Base-by-base conservation (phyloP, 2,329 filamentous ascomycete genomes). In the Clarireedia hainanense region DNA sequence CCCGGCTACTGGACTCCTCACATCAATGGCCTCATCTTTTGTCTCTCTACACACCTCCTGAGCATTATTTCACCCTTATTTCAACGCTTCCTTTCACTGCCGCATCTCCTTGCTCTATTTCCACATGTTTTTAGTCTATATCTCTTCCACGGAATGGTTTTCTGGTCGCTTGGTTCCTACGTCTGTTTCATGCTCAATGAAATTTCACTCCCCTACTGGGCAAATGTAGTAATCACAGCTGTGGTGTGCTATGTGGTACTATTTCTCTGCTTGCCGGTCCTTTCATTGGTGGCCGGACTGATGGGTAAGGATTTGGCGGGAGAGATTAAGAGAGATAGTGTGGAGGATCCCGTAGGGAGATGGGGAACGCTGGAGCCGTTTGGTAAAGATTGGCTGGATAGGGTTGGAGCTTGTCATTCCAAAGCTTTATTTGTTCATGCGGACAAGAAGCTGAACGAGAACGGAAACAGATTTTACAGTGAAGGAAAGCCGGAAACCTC, bases 61-160 rank as follows among this genome's bases (percentile, higher is more conserved):
- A 67, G 72, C 20, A 70, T 72, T 52, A 64, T 72, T 4, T 69
- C 63, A 10, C 69, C 70, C 1, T 62, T 64, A 50, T 59, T 74
- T 1, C 75, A 77, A 60, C 73, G 69, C 61, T 57, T 74, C 9
- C 65, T 77, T 2, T 73, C 72, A 3, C 64, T 69, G 4, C 70
- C 67, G 23, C 48, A 71, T 23, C 66, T 76, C 27, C 68, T 73
- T 5, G 65, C 70, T 46, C 63, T 76, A 17, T 76, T 76, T 63
- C 75, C 74, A 5, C 75, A 77, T 61, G 73, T 76, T 60, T 76
- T 76, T 64, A 76, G 73, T 39, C 74, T 77, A 53, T 77, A 77
- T 60, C 70, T 77, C 6, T 67, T 76, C 49, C 75, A 77, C 60
- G 75, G 75, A 39, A 63, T 69, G 40, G 61, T 69, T 17, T 69